phyloP scores from a whole-genome alignment of 176 grass and related monocot species.

The Rhynchospora pubera region DNA sequence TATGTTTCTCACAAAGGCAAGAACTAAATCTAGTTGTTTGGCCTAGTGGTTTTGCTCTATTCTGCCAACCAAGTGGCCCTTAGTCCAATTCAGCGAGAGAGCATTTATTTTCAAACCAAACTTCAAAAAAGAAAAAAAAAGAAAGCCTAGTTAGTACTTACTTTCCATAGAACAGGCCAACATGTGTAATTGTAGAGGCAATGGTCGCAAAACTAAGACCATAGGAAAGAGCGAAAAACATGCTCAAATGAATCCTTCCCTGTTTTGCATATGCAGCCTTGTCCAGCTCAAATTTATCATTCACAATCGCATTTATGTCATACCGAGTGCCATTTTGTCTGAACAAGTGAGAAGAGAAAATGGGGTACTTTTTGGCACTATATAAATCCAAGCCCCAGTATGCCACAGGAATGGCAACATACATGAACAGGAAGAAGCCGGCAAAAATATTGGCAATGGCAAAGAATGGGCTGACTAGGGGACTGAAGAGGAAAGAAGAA shows the following conservation, averaged over 20 bases:
- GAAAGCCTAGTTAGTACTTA: conserved; percentile 17
- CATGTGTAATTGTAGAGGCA: conserved; percentile 60
- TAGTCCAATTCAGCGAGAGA: too few species aligned
- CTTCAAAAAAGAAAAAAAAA: too few species aligned
- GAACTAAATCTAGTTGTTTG: neutral
- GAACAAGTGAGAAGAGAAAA: conserved; percentile 69
- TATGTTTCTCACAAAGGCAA: neutral
- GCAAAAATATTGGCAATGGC: conserved; percentile 52
- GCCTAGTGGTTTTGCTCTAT: too few species aligned
- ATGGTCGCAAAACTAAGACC: conserved; percentile 82
- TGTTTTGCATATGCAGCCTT: conserved; percentile 39
- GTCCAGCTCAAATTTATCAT: conserved; percentile 67
- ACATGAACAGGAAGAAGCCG: conserved; percentile 53
- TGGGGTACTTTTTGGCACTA: conserved; percentile 45
- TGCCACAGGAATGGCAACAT: conserved; percentile 33
- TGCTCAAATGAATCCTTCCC: conserved; percentile 70
- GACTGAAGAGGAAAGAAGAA: conserved; percentile 53
- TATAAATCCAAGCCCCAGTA: conserved; percentile 77
- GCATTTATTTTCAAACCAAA: too few species aligned
- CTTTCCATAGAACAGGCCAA: conserved; percentile 72
- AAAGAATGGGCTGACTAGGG: conserved; percentile 75
- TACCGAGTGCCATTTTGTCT: conserved; percentile 38
- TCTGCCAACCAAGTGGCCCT: too few species aligned
- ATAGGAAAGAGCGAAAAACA: conserved; percentile 60
- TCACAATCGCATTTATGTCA: conserved; percentile 61